These are phyloP conservation scores for Nothophytophthora sp. DNA, from an alignment of 352 stramenopile species.

Conservation along the genomic window DNA sequence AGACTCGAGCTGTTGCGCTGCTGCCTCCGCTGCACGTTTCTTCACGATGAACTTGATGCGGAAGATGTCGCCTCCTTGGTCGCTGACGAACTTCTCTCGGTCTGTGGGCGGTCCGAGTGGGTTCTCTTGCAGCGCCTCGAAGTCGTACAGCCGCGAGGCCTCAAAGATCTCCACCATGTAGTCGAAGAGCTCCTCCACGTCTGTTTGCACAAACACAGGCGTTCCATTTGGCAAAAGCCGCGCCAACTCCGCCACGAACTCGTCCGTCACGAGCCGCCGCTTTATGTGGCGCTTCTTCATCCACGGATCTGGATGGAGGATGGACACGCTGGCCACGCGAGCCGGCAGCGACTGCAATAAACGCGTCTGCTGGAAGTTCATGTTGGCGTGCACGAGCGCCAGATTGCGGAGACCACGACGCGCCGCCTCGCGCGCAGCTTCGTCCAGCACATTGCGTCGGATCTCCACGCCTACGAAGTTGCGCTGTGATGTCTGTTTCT, in stretches of 20 bases:
- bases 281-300: slow-evolving; percentile 90
- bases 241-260: slow-evolving; percentile 70
- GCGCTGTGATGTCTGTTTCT: slow-evolving; percentile 23
- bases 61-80: slow-evolving; percentile 76
- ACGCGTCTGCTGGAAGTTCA: slow-evolving; percentile 75
- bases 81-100: slow-evolving; percentile 65
- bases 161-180: slow-evolving; percentile 88
- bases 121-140: slow-evolving; percentile 46
- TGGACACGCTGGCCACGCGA: slow-evolving; percentile 72
- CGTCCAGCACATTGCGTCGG: slow-evolving; percentile 70
- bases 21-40: slow-evolving; percentile 4
- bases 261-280: slow-evolving; percentile 67
- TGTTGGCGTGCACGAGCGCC: slow-evolving; percentile 81
- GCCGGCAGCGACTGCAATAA: slow-evolving; percentile 64
- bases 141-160: slow-evolving; percentile 37
- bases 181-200: slow-evolving; percentile 79
- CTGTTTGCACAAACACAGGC: slow-evolving; percentile 81
- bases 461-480: slow-evolving; percentile 90
- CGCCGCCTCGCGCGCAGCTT: slow-evolving; percentile 49
- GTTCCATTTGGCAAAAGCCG: slow-evolving; percentile 48
- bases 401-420: slow-evolving; percentile 60
- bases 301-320: slow-evolving; percentile 89
- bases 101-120: slow-evolving; percentile 74
- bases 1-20: too few relatives aligned
- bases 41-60: slow-evolving; percentile 48